Evolutionary conservation across 1,139 yeast genomes (phyloP).

Genomic region (Wickerhamomyces sp.): DNA sequence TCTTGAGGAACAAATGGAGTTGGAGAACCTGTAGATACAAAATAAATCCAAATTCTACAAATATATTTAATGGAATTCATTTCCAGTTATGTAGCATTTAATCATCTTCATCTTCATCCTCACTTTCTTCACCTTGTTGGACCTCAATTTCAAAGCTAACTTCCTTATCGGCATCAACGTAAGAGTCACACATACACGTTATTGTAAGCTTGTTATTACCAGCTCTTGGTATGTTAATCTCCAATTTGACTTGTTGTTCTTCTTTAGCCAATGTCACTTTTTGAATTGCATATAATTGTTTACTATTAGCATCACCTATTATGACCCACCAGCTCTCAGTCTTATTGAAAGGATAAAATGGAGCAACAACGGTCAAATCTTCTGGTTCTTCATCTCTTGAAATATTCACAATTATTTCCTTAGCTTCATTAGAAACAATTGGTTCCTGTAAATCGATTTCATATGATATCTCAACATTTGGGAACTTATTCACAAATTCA

Average conservation of each 20-base stretch:
- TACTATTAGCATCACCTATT: conserved; percentile 59
- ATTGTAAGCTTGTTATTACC: conserved; percentile 62
- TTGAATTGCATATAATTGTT: conserved; percentile 70
- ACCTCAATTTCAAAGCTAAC: conserved; percentile 48
- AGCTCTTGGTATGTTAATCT: conserved; percentile 52
- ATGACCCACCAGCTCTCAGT: conserved; percentile 87
- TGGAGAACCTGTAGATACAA: conserved; percentile 11
- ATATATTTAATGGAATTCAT: too few relatives aligned
- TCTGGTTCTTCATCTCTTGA: conserved; percentile 76
- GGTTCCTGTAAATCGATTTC: conserved; percentile 38
- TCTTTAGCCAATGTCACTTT: conserved; percentile 55
- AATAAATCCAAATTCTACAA: background rate
- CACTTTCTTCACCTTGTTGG: conserved; percentile 28
- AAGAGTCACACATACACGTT: conserved; percentile 91
- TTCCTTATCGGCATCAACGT: conserved; percentile 88
- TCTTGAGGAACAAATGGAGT: conserved; percentile 21
- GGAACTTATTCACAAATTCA: conserved; percentile 83
- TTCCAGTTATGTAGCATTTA: too few relatives aligned
- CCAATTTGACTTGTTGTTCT: conserved; percentile 47
- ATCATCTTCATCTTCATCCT: conserved; percentile 26
- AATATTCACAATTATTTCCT: conserved; percentile 46
- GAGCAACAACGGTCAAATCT: conserved; percentile 54
- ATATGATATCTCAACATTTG: conserved; percentile 72
- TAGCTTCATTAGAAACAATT: conserved; percentile 41
- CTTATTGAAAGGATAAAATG: conserved; percentile 52